Base-by-base conservation (phyloP, 176 grass and related monocot species). In the Avena sativa region DNA sequence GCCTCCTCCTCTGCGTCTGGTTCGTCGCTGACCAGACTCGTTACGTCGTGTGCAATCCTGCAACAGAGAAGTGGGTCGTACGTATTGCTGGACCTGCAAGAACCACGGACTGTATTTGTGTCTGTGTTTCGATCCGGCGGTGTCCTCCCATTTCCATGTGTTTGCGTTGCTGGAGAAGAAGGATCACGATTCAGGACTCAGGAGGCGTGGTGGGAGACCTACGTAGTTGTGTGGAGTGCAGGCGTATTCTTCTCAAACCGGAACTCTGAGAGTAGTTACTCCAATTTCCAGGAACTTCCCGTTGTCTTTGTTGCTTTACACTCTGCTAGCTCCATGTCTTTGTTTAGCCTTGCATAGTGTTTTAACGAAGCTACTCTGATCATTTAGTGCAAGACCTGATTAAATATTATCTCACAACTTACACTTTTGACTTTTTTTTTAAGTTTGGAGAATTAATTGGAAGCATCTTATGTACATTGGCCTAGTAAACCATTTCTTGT, bases 111-210 rank as follows among this genome's bases (percentile, higher is more conserved):
- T 60, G 3, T 20, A 60, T 60, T 23, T 61, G 59, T 9, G 59
- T 60, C 11, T 61, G 59, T 9, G 59, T 61, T 61, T 61, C 17
- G 59, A 61, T 61, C 59, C 8, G 19, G n/a, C 8, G 0, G 59
- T 61, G n/a, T 61, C 59, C n/a, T 61, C 59, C 59, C 59, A 61
- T 23, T 61, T 61, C 59, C n/a, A 61, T 61, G 59, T 61, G 9
- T 25, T 61, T 61, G n/a, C 59, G 59, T 61, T 61, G 9, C 8
- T 23, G 59, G 2, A 25, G n/a, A 12, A 25, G 59, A 7, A 61
- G 8, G 17, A 9, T 60, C 20, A 20, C 50, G 12, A 12, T 20
- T 61, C 9, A 17, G 13, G 12, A 12, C 7, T 61, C 9, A 17
- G 13, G 11, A 14, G 20, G n/a, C 28, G 28, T 28, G 23, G 58